phyloP scores from a whole-genome alignment of 192 early-diverging fungal species.

The Rhizophagus clarus region DNA sequence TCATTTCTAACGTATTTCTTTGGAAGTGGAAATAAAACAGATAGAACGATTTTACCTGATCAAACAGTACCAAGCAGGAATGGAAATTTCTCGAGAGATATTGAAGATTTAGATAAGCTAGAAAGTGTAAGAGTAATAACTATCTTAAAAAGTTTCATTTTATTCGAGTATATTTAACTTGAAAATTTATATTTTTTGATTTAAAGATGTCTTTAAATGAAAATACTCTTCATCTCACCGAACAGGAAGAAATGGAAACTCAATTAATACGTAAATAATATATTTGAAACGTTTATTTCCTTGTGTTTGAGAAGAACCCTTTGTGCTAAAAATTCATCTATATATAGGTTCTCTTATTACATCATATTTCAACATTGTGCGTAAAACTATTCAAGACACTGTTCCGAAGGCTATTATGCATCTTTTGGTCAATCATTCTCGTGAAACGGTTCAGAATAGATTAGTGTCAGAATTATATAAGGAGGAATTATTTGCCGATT shows the following conservation, averaged over 20 bases:
- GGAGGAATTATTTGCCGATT: slow-evolving; percentile 66
- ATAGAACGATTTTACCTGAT: slow-evolving; percentile 8
- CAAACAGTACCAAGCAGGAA: background rate
- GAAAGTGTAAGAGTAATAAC: background rate
- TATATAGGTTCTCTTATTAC: slow-evolving; percentile 64
- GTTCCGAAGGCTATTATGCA: slow-evolving; percentile 87
- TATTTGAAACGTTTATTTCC: background rate
- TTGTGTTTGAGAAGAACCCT: background rate
- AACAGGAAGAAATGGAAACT: slow-evolving; percentile 77
- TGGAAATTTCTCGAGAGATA: slow-evolving; percentile 12
- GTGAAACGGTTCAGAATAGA: slow-evolving; percentile 75
- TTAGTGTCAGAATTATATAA: slow-evolving; percentile 76
- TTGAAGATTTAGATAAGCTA: slow-evolving; percentile 33
- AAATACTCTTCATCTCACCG: slow-evolving; percentile 32
- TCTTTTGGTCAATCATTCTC: slow-evolving; percentile 72
- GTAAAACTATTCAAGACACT: slow-evolving; percentile 78
- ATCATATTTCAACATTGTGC: slow-evolving; percentile 78
- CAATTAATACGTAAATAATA: slow-evolving; percentile 73
- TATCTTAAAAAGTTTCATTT: background rate
- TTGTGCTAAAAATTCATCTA: slow-evolving; percentile 4
- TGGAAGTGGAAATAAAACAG: slow-evolving; percentile 39
- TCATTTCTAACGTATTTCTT: slow-evolving; percentile 57
- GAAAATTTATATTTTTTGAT: background rate
- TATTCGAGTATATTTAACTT: background rate
- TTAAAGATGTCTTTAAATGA: slow-evolving; percentile 4